phyloP scores from a whole-genome alignment of 345 rosid genomes.

The Eucalyptus sp. region DNA sequence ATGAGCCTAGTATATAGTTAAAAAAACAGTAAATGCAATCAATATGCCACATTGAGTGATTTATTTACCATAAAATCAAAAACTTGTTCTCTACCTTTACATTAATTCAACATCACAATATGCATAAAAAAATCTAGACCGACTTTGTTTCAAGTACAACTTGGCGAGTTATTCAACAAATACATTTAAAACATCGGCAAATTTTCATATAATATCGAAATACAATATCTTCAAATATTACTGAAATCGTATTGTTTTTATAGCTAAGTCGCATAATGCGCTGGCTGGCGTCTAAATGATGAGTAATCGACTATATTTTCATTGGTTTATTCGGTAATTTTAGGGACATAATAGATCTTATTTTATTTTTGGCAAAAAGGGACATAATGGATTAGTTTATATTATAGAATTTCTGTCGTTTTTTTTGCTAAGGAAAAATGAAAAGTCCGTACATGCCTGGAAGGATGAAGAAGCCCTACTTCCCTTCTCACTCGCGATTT shows the following conservation, averaged over 20 bases:
- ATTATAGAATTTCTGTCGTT: background rate
- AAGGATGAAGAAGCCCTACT: background rate
- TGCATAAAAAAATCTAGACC: background rate
- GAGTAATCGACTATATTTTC: background rate
- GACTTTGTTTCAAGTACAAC: background rate
- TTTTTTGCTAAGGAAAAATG: background rate
- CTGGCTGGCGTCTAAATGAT: background rate
- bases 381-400: background rate
- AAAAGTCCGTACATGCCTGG: background rate
- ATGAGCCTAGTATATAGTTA: background rate
- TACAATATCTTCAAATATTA: background rate
- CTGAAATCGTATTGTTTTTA: background rate
- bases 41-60: fast-evolving
- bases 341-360: background rate
- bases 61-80: background rate
- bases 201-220: background rate
- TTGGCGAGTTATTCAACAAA: background rate
- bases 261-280: background rate
- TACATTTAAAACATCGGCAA: background rate
- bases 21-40: background rate
- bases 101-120: background rate
- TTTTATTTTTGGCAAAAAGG: no score
- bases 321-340: background rate
- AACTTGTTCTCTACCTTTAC: background rate
- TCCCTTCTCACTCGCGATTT: background rate